Base-by-base conservation (phyloP, 805 yeast genomes). In the Pichia kluyveri region DNA sequence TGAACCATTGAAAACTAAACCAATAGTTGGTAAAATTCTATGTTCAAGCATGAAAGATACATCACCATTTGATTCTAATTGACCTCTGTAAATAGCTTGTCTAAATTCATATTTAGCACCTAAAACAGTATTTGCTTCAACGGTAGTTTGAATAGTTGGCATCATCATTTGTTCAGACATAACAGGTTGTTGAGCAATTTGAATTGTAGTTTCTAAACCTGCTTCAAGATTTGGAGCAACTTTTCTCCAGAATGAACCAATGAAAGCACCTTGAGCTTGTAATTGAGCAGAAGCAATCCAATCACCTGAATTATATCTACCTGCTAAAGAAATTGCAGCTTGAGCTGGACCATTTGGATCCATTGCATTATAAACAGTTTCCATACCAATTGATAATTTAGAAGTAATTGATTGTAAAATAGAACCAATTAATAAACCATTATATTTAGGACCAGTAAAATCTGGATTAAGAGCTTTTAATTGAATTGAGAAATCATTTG, bases 101-200 rank as follows among this genome's bases (percentile, higher is more conserved):
- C 97, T 88, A 78, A 88, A 93, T 73, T 93, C 98, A 70, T 91
- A 91, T 72, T 91, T 93, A 60, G 96, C 96, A 70, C 97, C 99
- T 49, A 91, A 66, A 51, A 96, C 86, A 59, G 99, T 90, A 60
- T 79, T 77, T 63, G 96, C 98, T 64, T 91, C 96, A 51, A 90
- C 75, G 41, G 83, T 81, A 34, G 95, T 86, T 65, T 86, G 88
- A 59, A 82, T 79, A 54, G 86, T 80, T 62, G 91, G 85, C 46
- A 80, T 76, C 60, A 88, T 87, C 75, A 82, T 75, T 17, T 44
- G 36, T 68, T 86, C 73, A 43, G 83, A 80, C 66, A 83, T 86
- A 47, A 81, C 78, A 56, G 83, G 77, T 65, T 89, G 93, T 72
- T 85, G 73, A 54, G 82, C 75, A 40, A 95, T 91, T 63, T 82